Evolutionary conservation across 1,284 basidiomycete species (phyloP), one percentile per base, ranked within the genome.

Genomic region (Chalciporus piperatoides): DNA sequence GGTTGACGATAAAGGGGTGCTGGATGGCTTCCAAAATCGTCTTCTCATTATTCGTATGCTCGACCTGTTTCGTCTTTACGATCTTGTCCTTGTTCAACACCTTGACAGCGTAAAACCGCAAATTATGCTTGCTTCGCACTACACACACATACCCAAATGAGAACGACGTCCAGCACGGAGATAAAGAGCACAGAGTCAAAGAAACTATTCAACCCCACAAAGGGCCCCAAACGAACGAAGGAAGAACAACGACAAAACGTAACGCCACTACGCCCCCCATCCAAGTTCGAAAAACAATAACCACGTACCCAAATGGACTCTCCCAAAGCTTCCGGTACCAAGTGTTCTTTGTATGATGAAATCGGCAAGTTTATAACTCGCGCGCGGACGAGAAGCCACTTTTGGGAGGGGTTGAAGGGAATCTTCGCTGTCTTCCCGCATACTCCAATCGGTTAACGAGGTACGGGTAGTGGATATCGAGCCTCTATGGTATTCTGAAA

Each of bases 41-140:
- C 59, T 93, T 85, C 72, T 99, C 96, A 58, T 93, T 96, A 67
- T 96, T 97, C 24, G 96, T 98, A 67, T 99, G 96, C 62, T 97
- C 93, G 48, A 98, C 86, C 68, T 99, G 96, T 76, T 98, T 98
- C 80, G 93, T 90, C 62, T 81, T 84, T 53, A 96, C 92, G 48
- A 99, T 92, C 65, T 93, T 91, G 56, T 97, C 92, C 70, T 97
- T 97, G 72, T 80, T 87, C 53, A 97, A 74, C 7, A 97, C 93
- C 67, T 97, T 97, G 76, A 97, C 84, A 36, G 94, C 94, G 65
- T 97, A 97, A 69, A 91, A 95, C 7, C 94, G 85, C 25, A 87
- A 77, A 65, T 97, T 97, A 68, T 96, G 92, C 69, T 87, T 90
- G 65, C 92, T 95, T 52, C 89, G 83, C 15, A 93, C 87, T 90